Evolutionary conservation across 2,329 filamentous ascomycete genomes (phyloP), one percentile per base, ranked within the genome.

Genomic region (Penicillium janthinellum): DNA sequence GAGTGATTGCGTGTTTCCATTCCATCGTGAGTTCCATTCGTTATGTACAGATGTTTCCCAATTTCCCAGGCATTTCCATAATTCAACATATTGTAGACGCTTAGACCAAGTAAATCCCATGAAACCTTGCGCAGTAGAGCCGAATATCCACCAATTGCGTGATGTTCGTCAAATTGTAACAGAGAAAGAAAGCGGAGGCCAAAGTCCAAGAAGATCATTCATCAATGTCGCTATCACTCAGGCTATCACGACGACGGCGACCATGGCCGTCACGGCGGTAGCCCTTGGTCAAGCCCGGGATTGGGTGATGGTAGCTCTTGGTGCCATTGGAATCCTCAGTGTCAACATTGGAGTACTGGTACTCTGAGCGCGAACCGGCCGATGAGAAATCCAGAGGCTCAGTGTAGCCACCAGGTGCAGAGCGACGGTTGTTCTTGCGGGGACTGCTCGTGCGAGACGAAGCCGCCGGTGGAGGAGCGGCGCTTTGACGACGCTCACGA

Each of bases 221-320:
- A 11, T 75, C 75, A 8, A 73, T 75, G 34, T 83, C 82, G 63
- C 82, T 84, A 62, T 85, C 83, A 68, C 82, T 84, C 72, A 85
- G 69, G 67, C 81, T 83, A 63, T 84, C 83, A 61, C 82, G 77
- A 47, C 82, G 71, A 17, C 76, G 73, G 39, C 80, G 55, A 35
- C 57, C 47, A 20, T 59, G 49, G 14, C 59, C 63, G 22, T 60
- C 58, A 31, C 76, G 75, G 11, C 76, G 71, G 56, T 78, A 78
- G 10, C 76, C 77, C 63, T 77, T 76, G 59, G 78, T 83, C 66
- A 86, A 64, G 0, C 82, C 83, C 0, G 84, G 83, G 51, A 87
- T 83, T 8, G 84, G 79, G 72, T 84, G 84, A 28, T 82, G 81
- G 66, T 87, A 87, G 50, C 77, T 78, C 71, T 83, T 84, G 12